Base-by-base conservation (phyloP, 2,329 filamentous ascomycete species). In the Rutstroemia sp. region DNA sequence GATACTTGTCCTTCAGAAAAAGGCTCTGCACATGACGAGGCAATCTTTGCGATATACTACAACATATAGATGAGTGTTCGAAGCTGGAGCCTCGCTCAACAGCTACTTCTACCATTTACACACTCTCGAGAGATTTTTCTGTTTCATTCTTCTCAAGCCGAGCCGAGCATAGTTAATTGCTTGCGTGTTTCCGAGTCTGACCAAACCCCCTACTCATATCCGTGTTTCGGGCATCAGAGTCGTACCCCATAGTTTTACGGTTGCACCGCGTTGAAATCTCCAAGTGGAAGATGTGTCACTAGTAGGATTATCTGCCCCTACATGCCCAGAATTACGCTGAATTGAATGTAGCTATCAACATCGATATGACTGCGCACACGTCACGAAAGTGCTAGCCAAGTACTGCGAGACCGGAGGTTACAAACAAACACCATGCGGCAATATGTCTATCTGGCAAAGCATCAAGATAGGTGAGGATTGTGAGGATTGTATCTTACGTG, bases 361-460 rank as follows among this genome's bases (percentile, higher is more conserved):
- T 55, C 45, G 57, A 9, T 67, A 66, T 54, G 57, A 56, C 38
- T 70, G 67, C 55, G 62, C 62, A 21, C 66, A 68, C 52, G 56
- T 54, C 19, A 64, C 60, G 14, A 63, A 66, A 50, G 66, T 66
- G 0, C 54, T 69, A 0, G 68, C 60, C 5, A 67, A 66, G 54
- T 65, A 65, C 58, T 70, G 67, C 42, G 25, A 58, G 4, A 23
- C 53, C 1, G 67, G 58, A 1, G 53, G 58, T 8, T 60, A 68
- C 8, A 58, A 67, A 9, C 67, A 70, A 58, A 69, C 66, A 12
- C 62, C 66, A 0, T 70, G 67, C 52, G 61, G 63, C 49, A 64
- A 61, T 49, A 62, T 60, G 23, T 53, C 54, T 8, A 63, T 69
- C 27, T 69, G 67, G 67, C 65, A 70, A 37, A 62, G 52, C 8